Evolutionary conservation across 2,329 filamentous ascomycete genomes (phyloP).

Genomic region (Aureobasidium namibiae): DNA sequence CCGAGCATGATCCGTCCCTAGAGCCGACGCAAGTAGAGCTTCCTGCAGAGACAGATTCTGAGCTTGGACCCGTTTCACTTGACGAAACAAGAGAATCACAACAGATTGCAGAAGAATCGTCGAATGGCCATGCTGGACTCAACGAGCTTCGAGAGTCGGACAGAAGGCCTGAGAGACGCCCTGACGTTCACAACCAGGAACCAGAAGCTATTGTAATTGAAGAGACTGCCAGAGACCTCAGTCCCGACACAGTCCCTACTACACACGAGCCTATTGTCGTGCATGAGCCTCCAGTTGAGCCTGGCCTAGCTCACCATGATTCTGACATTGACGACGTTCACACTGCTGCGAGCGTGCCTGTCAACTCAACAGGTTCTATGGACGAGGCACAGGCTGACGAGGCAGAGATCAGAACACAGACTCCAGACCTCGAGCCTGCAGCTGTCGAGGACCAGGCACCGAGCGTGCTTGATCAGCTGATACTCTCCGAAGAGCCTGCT

Average conservation of each 20-base stretch:
- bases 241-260: background rate
- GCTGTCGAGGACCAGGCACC: background rate
- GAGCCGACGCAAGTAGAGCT: background rate
- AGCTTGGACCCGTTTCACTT: background rate
- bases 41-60: background rate
- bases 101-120: background rate
- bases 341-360: background rate
- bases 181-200: no score
- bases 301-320: background rate
- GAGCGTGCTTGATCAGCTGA: background rate
- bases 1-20: background rate
- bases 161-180: background rate
- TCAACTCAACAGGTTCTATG: no score
- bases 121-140: background rate
- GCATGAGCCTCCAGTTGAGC: background rate
- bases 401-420: background rate
- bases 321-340: no score
- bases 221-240: background rate
- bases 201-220: background rate
- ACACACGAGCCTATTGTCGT: background rate
- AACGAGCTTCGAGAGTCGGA: background rate
- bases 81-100: background rate
- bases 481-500: background rate
- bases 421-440: slow-evolving; percentile 12
- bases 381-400: background rate